phyloP scores from a whole-genome alignment of 805 yeast species.

The Yamadazyma insecticola region DNA sequence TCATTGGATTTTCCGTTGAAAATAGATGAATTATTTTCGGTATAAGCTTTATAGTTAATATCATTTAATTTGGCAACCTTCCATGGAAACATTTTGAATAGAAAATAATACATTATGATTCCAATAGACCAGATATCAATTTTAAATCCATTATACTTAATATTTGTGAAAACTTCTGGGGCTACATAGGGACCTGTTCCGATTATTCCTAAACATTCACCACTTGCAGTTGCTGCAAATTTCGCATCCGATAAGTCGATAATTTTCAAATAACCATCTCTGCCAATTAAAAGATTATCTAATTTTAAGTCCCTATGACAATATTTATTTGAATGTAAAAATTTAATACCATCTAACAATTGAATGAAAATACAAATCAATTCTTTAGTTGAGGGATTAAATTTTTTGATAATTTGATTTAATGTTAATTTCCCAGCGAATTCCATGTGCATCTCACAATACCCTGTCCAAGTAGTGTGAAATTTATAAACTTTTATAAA shows the following conservation, averaged over 20 bases:
- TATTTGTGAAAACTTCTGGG: conserved; percentile 39
- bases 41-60: conserved; percentile 1
- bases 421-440: conserved; percentile 23
- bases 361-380: conserved; percentile 38
- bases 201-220: conserved; percentile 38
- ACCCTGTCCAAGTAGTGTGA: conserved; percentile 9
- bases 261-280: conserved; percentile 30
- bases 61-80: conserved; percentile 24
- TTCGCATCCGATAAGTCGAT: conserved; percentile 38
- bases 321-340: conserved; percentile 32
- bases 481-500: conserved; percentile 31
- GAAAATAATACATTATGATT: conserved; percentile 32
- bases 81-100: conserved; percentile 43
- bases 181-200: conserved; percentile 45
- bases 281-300: conserved; percentile 38
- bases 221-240: conserved; percentile 3
- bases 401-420: conserved; percentile 8
- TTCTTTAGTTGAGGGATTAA: conserved; percentile 6
- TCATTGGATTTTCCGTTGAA: background rate
- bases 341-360: conserved; percentile 30
- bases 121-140: conserved; percentile 52
- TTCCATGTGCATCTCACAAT: background rate
- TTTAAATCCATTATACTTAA: conserved; percentile 37
- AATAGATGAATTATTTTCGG: background rate
- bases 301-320: conserved; percentile 51